These are phyloP conservation scores for Ceratocystis huliohia DNA, from an alignment of 2,329 filamentous ascomycete species.

Conservation along the genomic window DNA sequence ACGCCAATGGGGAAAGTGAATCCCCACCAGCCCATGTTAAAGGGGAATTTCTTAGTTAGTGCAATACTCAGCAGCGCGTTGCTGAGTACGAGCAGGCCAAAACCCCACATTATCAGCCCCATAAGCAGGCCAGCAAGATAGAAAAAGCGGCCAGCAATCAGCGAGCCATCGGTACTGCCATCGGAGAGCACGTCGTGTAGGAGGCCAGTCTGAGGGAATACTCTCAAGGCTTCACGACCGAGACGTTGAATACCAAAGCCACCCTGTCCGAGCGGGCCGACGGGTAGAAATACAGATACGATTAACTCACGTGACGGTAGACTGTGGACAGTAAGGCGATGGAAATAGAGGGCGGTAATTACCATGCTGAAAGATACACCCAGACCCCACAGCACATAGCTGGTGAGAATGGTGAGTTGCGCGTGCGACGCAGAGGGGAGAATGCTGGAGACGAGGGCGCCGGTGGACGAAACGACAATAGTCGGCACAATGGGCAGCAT, in stretches of 20 bases:
- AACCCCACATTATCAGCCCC: conserved; percentile 35
- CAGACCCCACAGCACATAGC: conserved; percentile 57
- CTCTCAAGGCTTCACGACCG: conserved; percentile 35
- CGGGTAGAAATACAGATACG: conserved; percentile 53
- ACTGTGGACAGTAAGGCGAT: conserved; percentile 52
- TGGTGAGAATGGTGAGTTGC: conserved; percentile 48
- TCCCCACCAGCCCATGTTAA: conserved; percentile 39
- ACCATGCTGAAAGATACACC: conserved; percentile 46
- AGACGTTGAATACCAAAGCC: conserved; percentile 45
- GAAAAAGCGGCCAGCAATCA: conserved; percentile 41
- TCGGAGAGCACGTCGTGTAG: conserved; percentile 32
- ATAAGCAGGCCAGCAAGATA: conserved; percentile 21
- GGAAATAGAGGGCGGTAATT: conserved; percentile 56
- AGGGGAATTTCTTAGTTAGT: conserved; percentile 32
- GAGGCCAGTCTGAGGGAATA: conserved; percentile 31
- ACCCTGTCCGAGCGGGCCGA: conserved; percentile 55
- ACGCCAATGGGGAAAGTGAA: conserved; percentile 38
- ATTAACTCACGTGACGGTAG: conserved; percentile 55
- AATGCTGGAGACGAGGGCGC: conserved; percentile 49
- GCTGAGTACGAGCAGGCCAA: conserved; percentile 34
- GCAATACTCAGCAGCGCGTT: conserved; percentile 34
- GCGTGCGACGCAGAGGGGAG: conserved; percentile 43
- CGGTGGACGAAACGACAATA: conserved; percentile 52
- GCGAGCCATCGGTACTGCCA: conserved; percentile 39
- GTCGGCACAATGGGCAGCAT: conserved; percentile 54